phyloP scores from a whole-genome alignment of 805 yeast genomes.

The Cyberlindnera suaveolens region DNA sequence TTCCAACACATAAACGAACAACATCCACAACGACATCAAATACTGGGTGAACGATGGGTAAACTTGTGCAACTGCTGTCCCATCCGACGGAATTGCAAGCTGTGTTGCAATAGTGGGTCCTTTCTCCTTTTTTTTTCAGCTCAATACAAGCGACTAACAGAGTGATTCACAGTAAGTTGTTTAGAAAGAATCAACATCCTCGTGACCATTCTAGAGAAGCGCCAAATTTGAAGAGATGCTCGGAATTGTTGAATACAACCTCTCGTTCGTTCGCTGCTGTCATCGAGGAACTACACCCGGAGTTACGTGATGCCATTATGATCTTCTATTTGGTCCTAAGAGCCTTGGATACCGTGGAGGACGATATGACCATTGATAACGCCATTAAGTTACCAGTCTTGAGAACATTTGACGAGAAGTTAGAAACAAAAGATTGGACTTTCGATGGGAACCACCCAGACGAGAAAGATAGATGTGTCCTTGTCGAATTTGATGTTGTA shows the following conservation, averaged over 20 bases:
- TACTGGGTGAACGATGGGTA: slow-evolving; percentile 7
- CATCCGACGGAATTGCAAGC: slow-evolving; percentile 13
- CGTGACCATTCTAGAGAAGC: slow-evolving; percentile 30
- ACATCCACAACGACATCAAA: neutral
- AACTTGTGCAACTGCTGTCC: slow-evolving; percentile 6
- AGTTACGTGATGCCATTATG: slow-evolving; percentile 74
- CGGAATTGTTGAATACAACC: slow-evolving; percentile 56
- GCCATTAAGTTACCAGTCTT: slow-evolving; percentile 68
- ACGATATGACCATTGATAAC: slow-evolving; percentile 83
- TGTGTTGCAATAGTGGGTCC: slow-evolving; percentile 11
- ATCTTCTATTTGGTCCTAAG: slow-evolving; percentile 80
- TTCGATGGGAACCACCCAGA: slow-evolving; percentile 67
- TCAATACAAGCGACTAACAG: neutral
- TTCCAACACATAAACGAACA: neutral
- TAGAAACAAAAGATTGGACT: slow-evolving; percentile 69
- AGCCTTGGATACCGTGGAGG: slow-evolving; percentile 94
- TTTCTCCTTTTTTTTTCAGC: neutral
- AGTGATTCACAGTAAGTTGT: slow-evolving; percentile 29
- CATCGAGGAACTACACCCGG: slow-evolving; percentile 85
- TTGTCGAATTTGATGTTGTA: slow-evolving; percentile 70
- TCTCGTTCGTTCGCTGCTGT: slow-evolving; percentile 95
- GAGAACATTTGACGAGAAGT: slow-evolving; percentile 57
- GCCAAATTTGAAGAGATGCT: slow-evolving; percentile 54
- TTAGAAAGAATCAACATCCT: slow-evolving; percentile 35
- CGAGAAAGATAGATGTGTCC: slow-evolving; percentile 76